These are phyloP conservation scores for Gnaphalium uliginosum DNA, from an alignment of 129 eudicot genomes.

Conservation along the genomic window DNA sequence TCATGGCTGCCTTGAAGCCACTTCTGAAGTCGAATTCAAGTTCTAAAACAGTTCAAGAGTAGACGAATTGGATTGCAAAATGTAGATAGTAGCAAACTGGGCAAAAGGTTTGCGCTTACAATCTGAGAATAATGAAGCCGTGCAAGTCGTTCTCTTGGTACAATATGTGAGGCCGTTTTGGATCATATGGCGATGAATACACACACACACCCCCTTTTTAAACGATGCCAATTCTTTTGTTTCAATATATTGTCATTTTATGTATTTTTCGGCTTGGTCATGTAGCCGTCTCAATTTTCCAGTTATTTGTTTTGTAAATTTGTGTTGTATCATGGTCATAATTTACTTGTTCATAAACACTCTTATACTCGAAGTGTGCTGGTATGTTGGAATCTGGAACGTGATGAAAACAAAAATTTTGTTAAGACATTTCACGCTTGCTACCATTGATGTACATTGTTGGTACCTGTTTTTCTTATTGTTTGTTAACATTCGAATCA, in stretches of 20 bases:
- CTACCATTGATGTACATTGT: background rate
- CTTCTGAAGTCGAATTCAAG: constrained; percentile 44
- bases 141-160: constrained; percentile 17
- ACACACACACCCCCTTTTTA: background rate
- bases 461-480: background rate
- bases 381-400: background rate
- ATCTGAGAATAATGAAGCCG: constrained; percentile 27
- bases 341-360: constrained; percentile 32
- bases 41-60: constrained; percentile 47
- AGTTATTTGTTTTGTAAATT: constrained; percentile 28
- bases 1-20: constrained; percentile 91
- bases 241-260: constrained; percentile 13
- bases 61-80: constrained; percentile 36
- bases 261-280: constrained; percentile 27
- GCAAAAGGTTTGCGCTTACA: constrained; percentile 6
- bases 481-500: background rate
- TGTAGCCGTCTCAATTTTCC: constrained; percentile 27
- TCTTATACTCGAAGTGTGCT: background rate
- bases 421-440: constrained; percentile 10
- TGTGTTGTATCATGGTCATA: constrained; percentile 27
- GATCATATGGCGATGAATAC: constrained; percentile 11
- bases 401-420: constrained; percentile 27
- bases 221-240: constrained; percentile 30
- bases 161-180: background rate
- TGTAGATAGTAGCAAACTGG: constrained; percentile 8